A percentile compares a stretch with the other conserved stretches of the same genome.
These are phyloP conservation scores for Roridomyces roridus DNA, from an alignment of 768 basidiomycete species.

Conservation along the genomic window DNA sequence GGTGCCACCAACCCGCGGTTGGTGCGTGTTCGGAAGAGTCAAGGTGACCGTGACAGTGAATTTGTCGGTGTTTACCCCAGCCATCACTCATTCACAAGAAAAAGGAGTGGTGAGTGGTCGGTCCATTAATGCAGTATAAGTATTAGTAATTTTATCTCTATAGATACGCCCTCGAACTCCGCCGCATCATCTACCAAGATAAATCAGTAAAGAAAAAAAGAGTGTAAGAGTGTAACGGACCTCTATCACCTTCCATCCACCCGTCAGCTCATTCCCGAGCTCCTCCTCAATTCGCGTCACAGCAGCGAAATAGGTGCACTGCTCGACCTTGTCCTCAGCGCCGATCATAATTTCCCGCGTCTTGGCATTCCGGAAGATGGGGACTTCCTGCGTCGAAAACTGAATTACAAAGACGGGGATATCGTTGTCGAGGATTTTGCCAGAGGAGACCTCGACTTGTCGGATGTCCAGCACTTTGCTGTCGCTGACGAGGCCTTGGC, in stretches of 20 bases:
- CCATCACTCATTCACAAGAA: background rate
- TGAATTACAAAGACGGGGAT: conserved; percentile 91
- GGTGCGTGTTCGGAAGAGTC: too few species aligned
- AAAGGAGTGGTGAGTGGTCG: conserved; percentile 17
- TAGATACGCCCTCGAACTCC: conserved; percentile 38
- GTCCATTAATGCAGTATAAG: conserved; percentile 16
- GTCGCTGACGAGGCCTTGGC: conserved; percentile 89
- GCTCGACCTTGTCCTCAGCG: conserved; percentile 89
- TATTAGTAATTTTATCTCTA: conserved; percentile 28
- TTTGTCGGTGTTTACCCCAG: background rate
- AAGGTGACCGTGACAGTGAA: too few species aligned
- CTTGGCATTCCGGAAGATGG: conserved; percentile 89
- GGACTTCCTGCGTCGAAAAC: conserved; percentile 93
- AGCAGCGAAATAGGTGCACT: conserved; percentile 91
- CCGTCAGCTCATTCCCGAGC: conserved; percentile 90
- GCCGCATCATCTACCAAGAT: conserved; percentile 40
- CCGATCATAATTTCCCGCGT: conserved; percentile 89
- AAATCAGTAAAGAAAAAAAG: too few species aligned
- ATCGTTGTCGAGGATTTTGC: conserved; percentile 89
- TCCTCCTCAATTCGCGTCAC: conserved; percentile 89
- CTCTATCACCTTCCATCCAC: conserved; percentile 98
- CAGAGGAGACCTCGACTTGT: conserved; percentile 91
- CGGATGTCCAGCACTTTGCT: conserved; percentile 97
- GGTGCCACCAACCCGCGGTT: too few species aligned
- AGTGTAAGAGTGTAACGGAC: conserved; percentile 62